A percentile compares a stretch with the other conserved stretches of the same genome.
Conservation (phyloP, 2,329 filamentous ascomycete genomes). For the Hymenoscyphus fraxineus region DNA sequence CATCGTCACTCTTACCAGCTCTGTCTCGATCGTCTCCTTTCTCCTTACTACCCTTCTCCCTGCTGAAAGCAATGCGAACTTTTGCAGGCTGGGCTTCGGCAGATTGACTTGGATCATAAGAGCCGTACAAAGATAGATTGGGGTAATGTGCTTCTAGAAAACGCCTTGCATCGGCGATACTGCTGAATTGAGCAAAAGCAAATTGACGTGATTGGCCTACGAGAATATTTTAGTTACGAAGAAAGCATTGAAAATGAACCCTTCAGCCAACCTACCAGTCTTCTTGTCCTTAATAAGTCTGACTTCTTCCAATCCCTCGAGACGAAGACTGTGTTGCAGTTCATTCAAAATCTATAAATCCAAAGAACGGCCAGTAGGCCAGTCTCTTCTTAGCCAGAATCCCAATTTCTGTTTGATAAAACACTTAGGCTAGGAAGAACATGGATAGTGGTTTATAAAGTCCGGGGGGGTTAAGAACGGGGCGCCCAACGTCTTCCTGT, state of each 20-base stretch:
- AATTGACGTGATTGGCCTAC: constrained; percentile 52
- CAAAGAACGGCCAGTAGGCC: constrained; percentile 34
- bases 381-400: constrained; percentile 37
- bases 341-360: constrained; percentile 52
- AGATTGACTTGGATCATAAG: constrained; percentile 38
- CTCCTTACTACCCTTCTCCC: constrained; percentile 45
- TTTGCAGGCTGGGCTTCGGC: constrained; percentile 40
- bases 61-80: constrained; percentile 46
- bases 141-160: constrained; percentile 53
- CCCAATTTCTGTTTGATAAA: constrained; percentile 31
- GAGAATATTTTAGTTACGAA: not conserved
- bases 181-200: constrained; percentile 52
- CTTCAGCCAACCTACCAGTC: constrained; percentile 42
- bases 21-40: constrained; percentile 32
- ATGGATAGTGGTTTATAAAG: constrained; percentile 15
- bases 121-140: constrained; percentile 45
- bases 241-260: not conserved
- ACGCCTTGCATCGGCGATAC: constrained; percentile 45
- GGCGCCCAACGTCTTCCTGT: constrained; percentile 49
- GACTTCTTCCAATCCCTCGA: constrained; percentile 52
- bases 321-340: constrained; percentile 47
- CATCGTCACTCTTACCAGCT: constrained; percentile 45
- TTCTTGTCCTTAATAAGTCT: constrained; percentile 55
- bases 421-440: constrained; percentile 35
- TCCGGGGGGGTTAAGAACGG: constrained; percentile 31